Conservation (phyloP, 2,329 filamentous ascomycete species). For the Lachnellula arida region DNA sequence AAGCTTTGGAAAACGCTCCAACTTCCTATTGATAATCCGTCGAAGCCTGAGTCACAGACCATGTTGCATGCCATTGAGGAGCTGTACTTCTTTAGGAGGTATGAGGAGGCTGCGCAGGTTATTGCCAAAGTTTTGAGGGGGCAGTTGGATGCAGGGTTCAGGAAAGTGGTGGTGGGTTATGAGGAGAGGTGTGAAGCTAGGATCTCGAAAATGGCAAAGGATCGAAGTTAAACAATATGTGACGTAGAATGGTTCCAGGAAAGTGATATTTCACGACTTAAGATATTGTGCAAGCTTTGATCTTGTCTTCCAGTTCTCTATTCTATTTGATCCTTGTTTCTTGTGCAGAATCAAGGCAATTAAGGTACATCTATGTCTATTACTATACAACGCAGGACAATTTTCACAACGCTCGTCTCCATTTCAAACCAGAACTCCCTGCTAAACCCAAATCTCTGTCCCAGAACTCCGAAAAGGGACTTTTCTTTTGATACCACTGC, state of each 20-base stretch:
- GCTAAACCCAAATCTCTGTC: background rate
- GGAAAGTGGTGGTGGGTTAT: constrained; percentile 22
- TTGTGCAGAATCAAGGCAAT: background rate
- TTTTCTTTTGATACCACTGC: constrained; percentile 13
- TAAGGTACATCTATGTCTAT: constrained; percentile 1
- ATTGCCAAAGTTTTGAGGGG: constrained; percentile 20
- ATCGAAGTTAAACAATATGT: no score
- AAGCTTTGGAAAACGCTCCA: constrained; percentile 26
- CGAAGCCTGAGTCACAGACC: constrained; percentile 27
- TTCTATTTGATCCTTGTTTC: background rate
- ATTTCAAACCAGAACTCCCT: constrained; percentile 1
- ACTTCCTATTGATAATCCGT: constrained; percentile 24
- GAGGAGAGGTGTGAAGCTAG: constrained; percentile 15
- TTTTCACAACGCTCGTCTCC: background rate
- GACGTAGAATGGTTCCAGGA: background rate
- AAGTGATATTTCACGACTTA: background rate
- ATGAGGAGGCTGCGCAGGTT: constrained; percentile 24
- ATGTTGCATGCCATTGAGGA: constrained; percentile 33
- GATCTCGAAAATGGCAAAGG: no score
- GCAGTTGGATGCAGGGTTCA: constrained; percentile 22
- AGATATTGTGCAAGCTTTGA: no score
- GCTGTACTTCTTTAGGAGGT: constrained; percentile 29
- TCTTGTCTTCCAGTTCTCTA: background rate
- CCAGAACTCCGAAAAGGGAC: constrained; percentile 7
- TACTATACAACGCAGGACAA: background rate